Percentiles rank a stretch among this genome's conserved stretches.
These are phyloP conservation scores for Acanthamoeba pearcei DNA, from an alignment of 208 protist genomes.

Conservation along the genomic window DNA sequence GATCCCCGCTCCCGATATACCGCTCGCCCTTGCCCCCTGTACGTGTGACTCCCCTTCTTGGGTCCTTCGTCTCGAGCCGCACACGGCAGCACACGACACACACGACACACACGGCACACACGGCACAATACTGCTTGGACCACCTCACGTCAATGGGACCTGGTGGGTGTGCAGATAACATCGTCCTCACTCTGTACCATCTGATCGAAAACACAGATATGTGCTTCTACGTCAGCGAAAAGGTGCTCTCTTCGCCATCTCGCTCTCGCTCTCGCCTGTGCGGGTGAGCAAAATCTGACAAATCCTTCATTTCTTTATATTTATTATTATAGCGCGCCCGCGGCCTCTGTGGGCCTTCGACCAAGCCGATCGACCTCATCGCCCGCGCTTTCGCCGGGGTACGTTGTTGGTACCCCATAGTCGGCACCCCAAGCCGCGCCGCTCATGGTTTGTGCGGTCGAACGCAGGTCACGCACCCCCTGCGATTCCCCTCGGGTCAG, in stretches of 20 bases:
- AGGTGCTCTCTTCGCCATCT: background rate
- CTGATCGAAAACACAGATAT: background rate
- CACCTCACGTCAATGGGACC: too few species aligned
- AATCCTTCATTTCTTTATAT: background rate
- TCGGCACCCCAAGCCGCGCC: too few species aligned
- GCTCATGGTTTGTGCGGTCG: background rate
- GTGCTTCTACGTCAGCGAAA: conserved; percentile 1
- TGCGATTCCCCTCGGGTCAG: background rate
- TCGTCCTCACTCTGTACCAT: background rate
- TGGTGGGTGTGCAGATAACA: background rate
- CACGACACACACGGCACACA: background rate
- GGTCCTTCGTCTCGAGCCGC: background rate
- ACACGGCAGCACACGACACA: too few species aligned
- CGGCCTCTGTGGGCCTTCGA: background rate
- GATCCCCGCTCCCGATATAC: background rate
- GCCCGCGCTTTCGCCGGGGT: background rate
- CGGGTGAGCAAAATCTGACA: background rate
- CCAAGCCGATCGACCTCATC: background rate
- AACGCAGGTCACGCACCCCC: background rate
- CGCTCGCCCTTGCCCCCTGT: too few species aligned
- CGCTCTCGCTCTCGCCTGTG: background rate
- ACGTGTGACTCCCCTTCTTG: background rate
- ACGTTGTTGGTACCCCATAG: background rate
- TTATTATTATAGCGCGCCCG: background rate
- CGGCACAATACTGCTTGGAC: too few species aligned